Conservation (phyloP, 2,329 filamentous ascomycete genomes). For the Colletotrichum cuscutae region DNA sequence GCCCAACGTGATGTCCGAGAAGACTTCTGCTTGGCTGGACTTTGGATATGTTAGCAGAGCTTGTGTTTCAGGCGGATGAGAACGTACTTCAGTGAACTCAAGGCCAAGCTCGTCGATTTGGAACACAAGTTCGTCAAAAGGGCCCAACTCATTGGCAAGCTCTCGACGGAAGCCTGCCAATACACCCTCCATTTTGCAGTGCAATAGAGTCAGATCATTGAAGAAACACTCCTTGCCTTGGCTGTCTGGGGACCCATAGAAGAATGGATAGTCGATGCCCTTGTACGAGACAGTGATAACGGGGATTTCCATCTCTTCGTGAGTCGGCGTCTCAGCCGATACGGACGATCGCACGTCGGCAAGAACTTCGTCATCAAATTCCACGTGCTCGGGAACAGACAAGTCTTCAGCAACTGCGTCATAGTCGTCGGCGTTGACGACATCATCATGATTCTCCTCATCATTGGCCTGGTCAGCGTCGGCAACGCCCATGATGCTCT, state of each 20-base stretch:
- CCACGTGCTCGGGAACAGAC: constrained; percentile 18
- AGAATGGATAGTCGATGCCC: constrained; percentile 55
- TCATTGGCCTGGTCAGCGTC: not conserved
- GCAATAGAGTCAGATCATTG: constrained; percentile 51
- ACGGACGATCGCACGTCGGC: constrained; percentile 25
- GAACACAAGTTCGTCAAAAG: constrained; percentile 60
- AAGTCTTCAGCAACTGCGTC: constrained; percentile 7
- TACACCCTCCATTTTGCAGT: constrained; percentile 56
- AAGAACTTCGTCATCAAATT: constrained; percentile 24
- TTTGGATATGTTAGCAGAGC: constrained; percentile 42
- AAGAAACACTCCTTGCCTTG: constrained; percentile 57
- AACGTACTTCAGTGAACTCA: constrained; percentile 62
- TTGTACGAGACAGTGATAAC: constrained; percentile 55
- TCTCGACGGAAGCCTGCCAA: constrained; percentile 57
- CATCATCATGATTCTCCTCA: not conserved
- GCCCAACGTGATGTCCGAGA: constrained; percentile 50
- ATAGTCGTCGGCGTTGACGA: constrained; percentile 30
- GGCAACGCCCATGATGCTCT: not conserved
- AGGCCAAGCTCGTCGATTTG: constrained; percentile 63
- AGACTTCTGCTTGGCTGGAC: constrained; percentile 47
- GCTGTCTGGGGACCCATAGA: constrained; percentile 41
- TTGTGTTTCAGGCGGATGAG: not conserved
- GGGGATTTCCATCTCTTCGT: constrained; percentile 42
- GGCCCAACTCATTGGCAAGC: constrained; percentile 55
- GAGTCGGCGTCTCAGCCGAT: constrained; percentile 23